Evolutionary conservation across 495 filamentous ascomycete genomes (phyloP).

Genomic region (Aspergillus egyptiacus): DNA sequence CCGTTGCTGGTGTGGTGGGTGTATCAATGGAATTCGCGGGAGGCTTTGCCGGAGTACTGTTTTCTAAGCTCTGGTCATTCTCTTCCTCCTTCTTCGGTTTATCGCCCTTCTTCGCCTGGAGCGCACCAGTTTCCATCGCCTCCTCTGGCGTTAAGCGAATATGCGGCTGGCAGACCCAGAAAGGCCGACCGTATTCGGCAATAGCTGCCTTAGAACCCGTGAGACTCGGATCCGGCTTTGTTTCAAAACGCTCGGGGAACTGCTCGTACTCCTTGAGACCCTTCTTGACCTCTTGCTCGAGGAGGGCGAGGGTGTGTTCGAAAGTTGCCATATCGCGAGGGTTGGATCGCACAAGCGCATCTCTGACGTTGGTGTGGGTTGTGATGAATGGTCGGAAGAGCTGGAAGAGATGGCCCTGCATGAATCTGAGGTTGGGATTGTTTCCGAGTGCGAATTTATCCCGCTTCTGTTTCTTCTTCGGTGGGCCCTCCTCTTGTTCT

Average conservation of each 20-base stretch:
- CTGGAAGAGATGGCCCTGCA: slow-evolving; percentile 92
- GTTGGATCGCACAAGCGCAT: slow-evolving; percentile 62
- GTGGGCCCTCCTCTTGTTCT: slow-evolving; percentile 39
- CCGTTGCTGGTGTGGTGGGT: slow-evolving; percentile 25
- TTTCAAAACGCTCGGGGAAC: slow-evolving; percentile 51
- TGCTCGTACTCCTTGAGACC: slow-evolving; percentile 69
- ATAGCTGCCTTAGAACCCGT: slow-evolving; percentile 60
- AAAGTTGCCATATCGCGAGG: slow-evolving; percentile 63
- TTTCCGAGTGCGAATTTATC: slow-evolving; percentile 42
- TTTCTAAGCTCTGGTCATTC: slow-evolving; percentile 13
- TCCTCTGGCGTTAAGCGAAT: slow-evolving; percentile 83
- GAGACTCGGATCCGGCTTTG: slow-evolving; percentile 29
- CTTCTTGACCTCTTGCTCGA: slow-evolving; percentile 62
- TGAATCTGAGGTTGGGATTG: slow-evolving; percentile 57
- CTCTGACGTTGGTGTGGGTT: slow-evolving; percentile 71
- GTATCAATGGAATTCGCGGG: slow-evolving; percentile 14
- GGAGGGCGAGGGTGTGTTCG: slow-evolving; percentile 61
- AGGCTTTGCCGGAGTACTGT: slow-evolving; percentile 5
- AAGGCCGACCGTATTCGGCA: slow-evolving; percentile 67
- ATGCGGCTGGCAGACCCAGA: slow-evolving; percentile 91
- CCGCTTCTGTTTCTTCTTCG: slow-evolving; percentile 59
- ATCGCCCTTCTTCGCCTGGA: slow-evolving; percentile 58
- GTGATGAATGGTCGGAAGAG: slow-evolving; percentile 76
- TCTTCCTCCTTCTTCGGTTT: slow-evolving; percentile 19
- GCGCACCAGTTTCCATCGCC: slow-evolving; percentile 72